Evolutionary conservation across 2,329 filamentous ascomycete genomes (phyloP), one percentile per base, ranked within the genome.

Genomic region (Dactylellina drechsleri): DNA sequence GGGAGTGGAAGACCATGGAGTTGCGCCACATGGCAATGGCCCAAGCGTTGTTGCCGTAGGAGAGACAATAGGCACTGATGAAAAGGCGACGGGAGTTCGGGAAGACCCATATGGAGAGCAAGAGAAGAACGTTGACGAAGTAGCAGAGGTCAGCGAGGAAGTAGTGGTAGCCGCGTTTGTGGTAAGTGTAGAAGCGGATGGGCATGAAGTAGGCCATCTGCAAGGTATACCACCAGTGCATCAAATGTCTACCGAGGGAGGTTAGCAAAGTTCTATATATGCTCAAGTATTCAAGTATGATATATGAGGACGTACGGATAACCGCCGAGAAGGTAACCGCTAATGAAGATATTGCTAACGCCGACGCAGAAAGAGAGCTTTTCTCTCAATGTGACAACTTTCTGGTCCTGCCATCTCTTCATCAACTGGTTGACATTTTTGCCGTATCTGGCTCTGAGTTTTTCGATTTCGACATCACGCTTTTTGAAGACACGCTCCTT

Each of bases 1-100:
- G 89, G 81, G 92, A 96, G 85, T 99, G 95, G 82, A 99, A 99
- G 54, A 99, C 95, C 80, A 99, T 87, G 36, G 93, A 97, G 82
- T 99, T 99, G 77, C 95, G 89, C 95, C 95, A 99, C 93, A 99
- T 95, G 81, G 95, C 93, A 81, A 99, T 98, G 12, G 95, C 95
- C 54, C 97, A 89, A 18, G 95, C 95, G 81, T 99, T 99, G 83
- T 99, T 99, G 77, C 95, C 95, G 80, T 92, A 96, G 8, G 93
- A 92, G 40, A 99, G 85, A 80, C 95, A 98, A 82, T 93, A 99
- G 0, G 92, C 90, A 78, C 92, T 90, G 77, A 96, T 95, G 82
- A 99, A 93, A 15, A 99, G 86, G 52, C 94, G 89, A 82, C 96
- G 97, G 12, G 93, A 97, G 60, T 87, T 84, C 0, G 95, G 95